Evolutionary conservation across 2,329 filamentous ascomycete genomes (phyloP).

Genomic region (Fusarium mundagurra): DNA sequence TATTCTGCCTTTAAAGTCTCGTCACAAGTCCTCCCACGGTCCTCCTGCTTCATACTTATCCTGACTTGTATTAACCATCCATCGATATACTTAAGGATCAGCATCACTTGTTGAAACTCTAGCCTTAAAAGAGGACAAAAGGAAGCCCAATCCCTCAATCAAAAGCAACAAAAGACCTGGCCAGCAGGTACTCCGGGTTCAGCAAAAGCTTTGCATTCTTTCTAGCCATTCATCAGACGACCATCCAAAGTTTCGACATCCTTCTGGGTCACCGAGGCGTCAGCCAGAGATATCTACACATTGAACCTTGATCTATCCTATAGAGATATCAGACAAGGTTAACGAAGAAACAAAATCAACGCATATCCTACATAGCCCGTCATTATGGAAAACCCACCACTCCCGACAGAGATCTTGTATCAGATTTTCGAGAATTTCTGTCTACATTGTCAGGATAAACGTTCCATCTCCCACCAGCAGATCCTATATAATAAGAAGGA

Average conservation of each 20-base stretch:
- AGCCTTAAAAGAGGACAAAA: background rate
- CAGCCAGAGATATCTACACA: background rate
- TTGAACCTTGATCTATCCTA: background rate
- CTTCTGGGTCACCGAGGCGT: background rate
- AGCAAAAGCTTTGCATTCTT: background rate
- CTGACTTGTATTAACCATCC: background rate
- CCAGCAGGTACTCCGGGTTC: background rate
- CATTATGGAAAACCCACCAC: background rate
- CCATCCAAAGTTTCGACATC: background rate
- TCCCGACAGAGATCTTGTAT: background rate
- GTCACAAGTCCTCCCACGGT: background rate
- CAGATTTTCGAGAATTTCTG: conserved; percentile 9
- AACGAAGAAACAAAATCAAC: background rate
- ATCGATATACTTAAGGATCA: too few relatives aligned
- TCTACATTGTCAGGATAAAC: conserved; percentile 6
- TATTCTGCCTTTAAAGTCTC: background rate
- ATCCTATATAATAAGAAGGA: background rate
- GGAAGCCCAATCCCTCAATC: background rate
- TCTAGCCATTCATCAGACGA: background rate
- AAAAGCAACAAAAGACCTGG: background rate
- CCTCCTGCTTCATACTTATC: background rate
- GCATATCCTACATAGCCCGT: background rate
- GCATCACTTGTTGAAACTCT: background rate
- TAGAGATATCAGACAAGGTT: background rate
- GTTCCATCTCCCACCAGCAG: background rate